phyloP scores from a whole-genome alignment of 306 rosid genomes.

The Sicyos baderoa region DNA sequence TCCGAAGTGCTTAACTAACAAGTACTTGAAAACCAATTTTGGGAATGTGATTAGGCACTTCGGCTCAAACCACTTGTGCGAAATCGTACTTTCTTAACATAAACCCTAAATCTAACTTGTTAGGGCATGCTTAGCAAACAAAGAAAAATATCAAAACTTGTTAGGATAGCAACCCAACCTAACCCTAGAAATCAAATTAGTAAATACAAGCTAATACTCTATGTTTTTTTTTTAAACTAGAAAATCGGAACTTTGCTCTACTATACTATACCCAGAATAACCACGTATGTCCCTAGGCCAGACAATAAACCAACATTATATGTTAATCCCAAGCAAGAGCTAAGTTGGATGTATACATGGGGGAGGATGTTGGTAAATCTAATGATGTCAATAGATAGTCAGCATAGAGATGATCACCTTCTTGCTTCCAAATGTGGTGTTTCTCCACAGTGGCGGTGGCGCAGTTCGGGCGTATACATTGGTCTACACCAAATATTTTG shows the following conservation, averaged over 20 bases:
- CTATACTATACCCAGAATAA: too few species aligned
- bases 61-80: background rate
- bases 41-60: background rate
- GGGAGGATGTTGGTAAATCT: background rate
- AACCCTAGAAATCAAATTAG: background rate
- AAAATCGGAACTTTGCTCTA: too few species aligned
- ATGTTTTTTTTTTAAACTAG: too few species aligned
- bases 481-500: constrained; percentile 11
- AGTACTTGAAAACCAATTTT: background rate
- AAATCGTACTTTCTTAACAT: background rate
- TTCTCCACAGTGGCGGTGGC: background rate
- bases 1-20: background rate
- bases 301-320: background rate
- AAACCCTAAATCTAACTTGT: background rate
- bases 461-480: background rate
- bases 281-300: too few species aligned
- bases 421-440: background rate
- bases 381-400: background rate
- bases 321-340: background rate
- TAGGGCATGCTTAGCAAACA: background rate
- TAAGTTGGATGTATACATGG: background rate
- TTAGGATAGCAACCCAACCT: background rate
- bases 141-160: background rate
- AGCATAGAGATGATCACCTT: constrained; percentile 14
- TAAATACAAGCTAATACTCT: background rate